Percentiles rank a stretch among this genome's conserved stretches.
These are phyloP conservation scores for Aspergillus spinulosporus DNA, from an alignment of 2,329 filamentous ascomycete genomes.

Conservation along the genomic window DNA sequence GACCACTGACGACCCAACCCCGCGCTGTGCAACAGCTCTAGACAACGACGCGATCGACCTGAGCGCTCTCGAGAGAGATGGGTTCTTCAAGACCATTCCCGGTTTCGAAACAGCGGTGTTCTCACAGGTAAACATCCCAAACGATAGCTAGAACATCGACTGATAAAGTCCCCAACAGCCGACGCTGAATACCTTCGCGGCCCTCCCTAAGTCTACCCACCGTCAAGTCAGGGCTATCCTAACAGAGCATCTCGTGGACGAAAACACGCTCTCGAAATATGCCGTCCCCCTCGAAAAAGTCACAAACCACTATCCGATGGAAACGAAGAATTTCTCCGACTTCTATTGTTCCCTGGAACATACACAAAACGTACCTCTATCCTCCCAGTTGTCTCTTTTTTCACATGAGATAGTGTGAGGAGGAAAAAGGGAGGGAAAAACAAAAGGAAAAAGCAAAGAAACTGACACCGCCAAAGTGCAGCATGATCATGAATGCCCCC, in stretches of 20 bases:
- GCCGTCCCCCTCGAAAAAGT: slow-evolving; percentile 13
- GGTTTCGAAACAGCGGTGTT: slow-evolving; percentile 11
- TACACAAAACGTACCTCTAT: slow-evolving; percentile 15
- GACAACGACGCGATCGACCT: slow-evolving; percentile 18
- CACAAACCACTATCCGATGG: slow-evolving; percentile 20
- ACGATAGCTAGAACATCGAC: too few species aligned
- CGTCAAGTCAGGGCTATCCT: slow-evolving; percentile 10
- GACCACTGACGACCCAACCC: slow-evolving; percentile 8
- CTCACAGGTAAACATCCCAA: slow-evolving; percentile 5
- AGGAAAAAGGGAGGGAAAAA: too few species aligned
- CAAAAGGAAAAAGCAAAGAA: background rate
- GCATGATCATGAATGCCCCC: background rate
- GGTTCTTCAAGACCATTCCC: slow-evolving; percentile 11
- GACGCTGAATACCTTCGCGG: slow-evolving; percentile 17
- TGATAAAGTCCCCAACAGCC: background rate
- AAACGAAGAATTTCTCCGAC: slow-evolving; percentile 20
- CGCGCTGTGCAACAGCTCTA: slow-evolving; percentile 18
- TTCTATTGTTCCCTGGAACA: slow-evolving; percentile 24
- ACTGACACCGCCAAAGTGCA: slow-evolving; percentile 10
- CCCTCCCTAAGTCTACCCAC: slow-evolving; percentile 12
- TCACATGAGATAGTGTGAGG: too few species aligned
- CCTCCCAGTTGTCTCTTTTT: background rate
- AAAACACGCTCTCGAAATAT: slow-evolving; percentile 6
- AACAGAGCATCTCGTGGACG: slow-evolving; percentile 3
- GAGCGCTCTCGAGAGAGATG: slow-evolving; percentile 15